These are phyloP conservation scores for Prunus dulcis DNA, from an alignment of 306 rosid species.

Conservation along the genomic window DNA sequence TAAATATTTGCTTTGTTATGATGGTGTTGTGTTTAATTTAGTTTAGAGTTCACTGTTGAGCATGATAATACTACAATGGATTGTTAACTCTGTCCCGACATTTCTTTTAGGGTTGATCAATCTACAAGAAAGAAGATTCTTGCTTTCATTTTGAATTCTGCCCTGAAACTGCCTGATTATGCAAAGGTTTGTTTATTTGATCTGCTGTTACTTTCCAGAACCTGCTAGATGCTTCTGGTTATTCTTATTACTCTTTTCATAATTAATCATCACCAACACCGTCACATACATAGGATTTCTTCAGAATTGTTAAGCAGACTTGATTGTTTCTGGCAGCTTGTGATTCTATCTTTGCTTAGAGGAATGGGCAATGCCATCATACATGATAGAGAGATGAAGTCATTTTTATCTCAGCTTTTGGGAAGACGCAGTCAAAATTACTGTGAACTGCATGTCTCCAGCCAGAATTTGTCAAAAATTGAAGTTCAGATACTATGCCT, in stretches of 20 bases:
- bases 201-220: slow-evolving; percentile 13
- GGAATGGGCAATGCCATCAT: slow-evolving; percentile 64
- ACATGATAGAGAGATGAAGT: slow-evolving; percentile 45
- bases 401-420: slow-evolving; percentile 54
- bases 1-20: too few species aligned
- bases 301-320: slow-evolving; percentile 11
- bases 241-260: background rate
- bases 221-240: slow-evolving; percentile 4
- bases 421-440: slow-evolving; percentile 39
- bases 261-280: background rate
- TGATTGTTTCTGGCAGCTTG: slow-evolving; percentile 55
- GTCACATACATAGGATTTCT: background rate
- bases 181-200: slow-evolving; percentile 64
- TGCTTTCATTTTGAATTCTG: slow-evolving; percentile 65
- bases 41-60: too few species aligned
- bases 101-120: slow-evolving; percentile 67
- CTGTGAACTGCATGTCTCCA: slow-evolving; percentile 27
- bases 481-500: slow-evolving; percentile 73
- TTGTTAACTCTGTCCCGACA: too few species aligned
- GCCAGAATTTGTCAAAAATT: slow-evolving; percentile 45
- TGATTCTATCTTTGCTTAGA: slow-evolving; percentile 72
- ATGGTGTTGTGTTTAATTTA: too few species aligned
- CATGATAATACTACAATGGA: too few species aligned
- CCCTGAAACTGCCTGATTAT: slow-evolving; percentile 59
- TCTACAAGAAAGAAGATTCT: slow-evolving; percentile 59